Evolutionary conservation across 2,329 filamentous ascomycete species (phyloP).

Genomic region (Neonectria punicea): DNA sequence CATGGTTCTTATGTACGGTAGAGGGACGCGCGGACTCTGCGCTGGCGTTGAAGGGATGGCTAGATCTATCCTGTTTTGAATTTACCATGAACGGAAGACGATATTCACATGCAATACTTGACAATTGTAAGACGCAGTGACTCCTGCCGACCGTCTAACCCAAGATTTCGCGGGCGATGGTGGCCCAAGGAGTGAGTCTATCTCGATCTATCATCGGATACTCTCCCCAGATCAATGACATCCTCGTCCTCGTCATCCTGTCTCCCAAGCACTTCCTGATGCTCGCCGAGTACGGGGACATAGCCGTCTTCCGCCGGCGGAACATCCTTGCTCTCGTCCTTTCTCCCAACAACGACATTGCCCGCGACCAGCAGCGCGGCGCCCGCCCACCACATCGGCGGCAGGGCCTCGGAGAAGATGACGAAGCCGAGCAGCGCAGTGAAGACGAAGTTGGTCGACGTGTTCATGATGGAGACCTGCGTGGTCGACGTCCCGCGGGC

Average conservation of each 20-base stretch:
- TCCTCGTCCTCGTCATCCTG: slow-evolving; percentile 49
- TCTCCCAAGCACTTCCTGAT: slow-evolving; percentile 31
- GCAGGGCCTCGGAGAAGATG: slow-evolving; percentile 78
- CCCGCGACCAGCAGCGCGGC: slow-evolving; percentile 78
- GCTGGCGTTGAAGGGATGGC: slow-evolving; percentile 36
- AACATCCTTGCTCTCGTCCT: slow-evolving; percentile 62
- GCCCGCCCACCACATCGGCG: slow-evolving; percentile 80
- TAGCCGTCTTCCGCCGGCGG: slow-evolving; percentile 43
- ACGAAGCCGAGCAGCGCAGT: slow-evolving; percentile 76
- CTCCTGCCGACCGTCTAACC: not conserved
- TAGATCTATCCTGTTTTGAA: slow-evolving; percentile 23
- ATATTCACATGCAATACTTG: not conserved
- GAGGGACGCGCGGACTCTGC: slow-evolving; percentile 29
- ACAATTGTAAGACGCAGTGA: not conserved
- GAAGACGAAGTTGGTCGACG: slow-evolving; percentile 82
- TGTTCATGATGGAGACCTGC: slow-evolving; percentile 84
- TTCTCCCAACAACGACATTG: slow-evolving; percentile 80
- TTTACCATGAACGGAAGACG: slow-evolving; percentile 9
- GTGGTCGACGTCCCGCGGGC: slow-evolving; percentile 79
- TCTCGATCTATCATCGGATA: slow-evolving; percentile 31
- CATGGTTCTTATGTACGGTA: slow-evolving; percentile 25
- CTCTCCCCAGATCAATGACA: slow-evolving; percentile 48
- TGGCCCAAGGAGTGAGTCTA: slow-evolving; percentile 9
- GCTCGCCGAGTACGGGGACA: slow-evolving; percentile 43
- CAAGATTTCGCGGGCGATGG: not conserved